These are phyloP conservation scores for Lenzites betulinus DNA, from an alignment of 768 basidiomycete species.

Conservation along the genomic window DNA sequence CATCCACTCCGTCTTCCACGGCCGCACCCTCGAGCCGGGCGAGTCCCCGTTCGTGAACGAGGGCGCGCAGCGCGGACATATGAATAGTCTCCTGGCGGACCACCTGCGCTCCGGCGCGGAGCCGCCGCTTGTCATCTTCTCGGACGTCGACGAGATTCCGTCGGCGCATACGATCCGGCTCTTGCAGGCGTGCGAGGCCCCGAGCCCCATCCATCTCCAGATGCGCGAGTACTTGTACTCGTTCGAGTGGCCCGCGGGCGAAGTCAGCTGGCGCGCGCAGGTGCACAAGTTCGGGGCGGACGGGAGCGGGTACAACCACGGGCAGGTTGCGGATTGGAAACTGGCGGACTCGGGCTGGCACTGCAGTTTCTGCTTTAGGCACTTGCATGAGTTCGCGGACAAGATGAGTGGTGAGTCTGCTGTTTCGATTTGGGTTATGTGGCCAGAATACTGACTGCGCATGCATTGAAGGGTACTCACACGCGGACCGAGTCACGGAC, in stretches of 20 bases:
- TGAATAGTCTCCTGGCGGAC: constrained; percentile 47
- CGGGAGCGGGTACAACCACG: constrained; percentile 48
- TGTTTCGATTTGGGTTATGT: no score
- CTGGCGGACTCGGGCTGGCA: constrained; percentile 72
- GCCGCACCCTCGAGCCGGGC: constrained; percentile 41
- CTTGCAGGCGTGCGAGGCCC: constrained; percentile 55
- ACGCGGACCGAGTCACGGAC: constrained; percentile 61
- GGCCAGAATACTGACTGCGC: constrained; percentile 31
- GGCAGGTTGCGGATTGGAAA: constrained; percentile 46
- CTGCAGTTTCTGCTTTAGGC: constrained; percentile 67
- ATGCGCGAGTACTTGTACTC: constrained; percentile 63
- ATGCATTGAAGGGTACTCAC: constrained; percentile 44
- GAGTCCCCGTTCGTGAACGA: constrained; percentile 56
- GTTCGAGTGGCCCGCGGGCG: constrained; percentile 58
- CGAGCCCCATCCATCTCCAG: constrained; percentile 56
- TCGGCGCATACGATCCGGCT: constrained; percentile 51
- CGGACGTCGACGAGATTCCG: constrained; percentile 66
- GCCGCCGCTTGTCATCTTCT: constrained; percentile 55
- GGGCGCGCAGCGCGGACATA: constrained; percentile 46
- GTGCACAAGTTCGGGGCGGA: constrained; percentile 48
- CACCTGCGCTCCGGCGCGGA: constrained; percentile 38
- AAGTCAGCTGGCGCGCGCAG: constrained; percentile 57
- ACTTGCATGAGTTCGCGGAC: constrained; percentile 55
- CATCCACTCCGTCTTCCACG: constrained; percentile 50
- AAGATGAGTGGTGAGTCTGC: constrained; percentile 46